A percentile compares a stretch with the other conserved stretches of the same genome.
These are phyloP conservation scores for Dothistroma pini DNA, from an alignment of 2,329 filamentous ascomycete species.

Conservation along the genomic window DNA sequence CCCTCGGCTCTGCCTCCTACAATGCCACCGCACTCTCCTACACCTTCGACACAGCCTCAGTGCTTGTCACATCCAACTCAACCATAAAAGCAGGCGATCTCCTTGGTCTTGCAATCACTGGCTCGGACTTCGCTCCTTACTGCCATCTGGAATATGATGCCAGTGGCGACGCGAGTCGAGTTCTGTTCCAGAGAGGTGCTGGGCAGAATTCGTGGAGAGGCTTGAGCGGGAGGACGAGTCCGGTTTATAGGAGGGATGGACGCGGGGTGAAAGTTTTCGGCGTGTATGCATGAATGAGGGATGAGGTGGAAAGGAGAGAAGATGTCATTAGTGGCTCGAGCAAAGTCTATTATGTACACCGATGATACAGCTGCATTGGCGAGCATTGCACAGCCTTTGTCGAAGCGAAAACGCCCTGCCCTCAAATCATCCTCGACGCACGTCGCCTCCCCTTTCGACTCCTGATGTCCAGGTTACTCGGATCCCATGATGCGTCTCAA, in stretches of 20 bases:
- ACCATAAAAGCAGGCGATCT: slow-evolving; percentile 22
- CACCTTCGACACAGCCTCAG: slow-evolving; percentile 19
- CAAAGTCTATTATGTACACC: too few relatives aligned
- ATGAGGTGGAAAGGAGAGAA: too few relatives aligned
- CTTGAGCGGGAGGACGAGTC: slow-evolving; percentile 17
- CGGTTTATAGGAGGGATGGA: slow-evolving; percentile 22
- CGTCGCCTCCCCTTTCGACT: too few relatives aligned
- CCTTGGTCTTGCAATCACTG: slow-evolving; percentile 20
- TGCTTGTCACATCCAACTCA: slow-evolving; percentile 21
- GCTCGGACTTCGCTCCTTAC: slow-evolving; percentile 23
- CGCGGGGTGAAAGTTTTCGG: slow-evolving; percentile 25
- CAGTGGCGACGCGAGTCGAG: neutral
- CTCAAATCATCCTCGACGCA: too few relatives aligned
- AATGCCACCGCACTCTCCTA: slow-evolving; percentile 20
- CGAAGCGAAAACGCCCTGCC: too few relatives aligned
- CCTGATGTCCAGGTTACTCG: too few relatives aligned
- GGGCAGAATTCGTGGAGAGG: slow-evolving; percentile 25
- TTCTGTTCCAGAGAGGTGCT: slow-evolving; percentile 22
- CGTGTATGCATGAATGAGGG: slow-evolving; percentile 22
- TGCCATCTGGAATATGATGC: slow-evolving; percentile 25
- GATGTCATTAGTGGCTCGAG: too few relatives aligned
- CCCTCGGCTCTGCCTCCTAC: slow-evolving; percentile 16
- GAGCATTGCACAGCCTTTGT: too few relatives aligned
- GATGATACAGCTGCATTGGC: too few relatives aligned
- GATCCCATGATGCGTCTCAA: too few relatives aligned